Evolutionary conservation across 1,284 basidiomycete genomes (phyloP).

Genomic region (Apiotrichum akiyoshidainum): DNA sequence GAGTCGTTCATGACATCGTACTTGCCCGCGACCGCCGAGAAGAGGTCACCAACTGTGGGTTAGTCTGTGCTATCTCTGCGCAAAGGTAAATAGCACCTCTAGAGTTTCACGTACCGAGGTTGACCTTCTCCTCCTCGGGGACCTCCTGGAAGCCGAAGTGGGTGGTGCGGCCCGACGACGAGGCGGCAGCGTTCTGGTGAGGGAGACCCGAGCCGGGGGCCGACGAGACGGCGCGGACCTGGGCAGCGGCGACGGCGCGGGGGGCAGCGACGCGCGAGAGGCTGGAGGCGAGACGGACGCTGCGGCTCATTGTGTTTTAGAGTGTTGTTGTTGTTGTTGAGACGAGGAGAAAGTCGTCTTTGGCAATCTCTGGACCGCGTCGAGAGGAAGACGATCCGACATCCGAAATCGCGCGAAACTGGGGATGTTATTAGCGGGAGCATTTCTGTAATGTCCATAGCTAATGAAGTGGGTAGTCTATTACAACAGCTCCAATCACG

Average conservation of each 20-base stretch:
- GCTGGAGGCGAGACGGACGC: conserved; percentile 13
- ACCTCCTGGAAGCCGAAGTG: conserved; percentile 93
- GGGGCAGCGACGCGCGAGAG: conserved; percentile 12
- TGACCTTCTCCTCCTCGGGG: conserved; percentile 67
- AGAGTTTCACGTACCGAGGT: conserved; percentile 52
- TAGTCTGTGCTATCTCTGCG: not conserved
- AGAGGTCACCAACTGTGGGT: conserved; percentile 74
- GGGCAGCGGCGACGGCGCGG: conserved; percentile 4
- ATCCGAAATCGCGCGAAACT: not conserved
- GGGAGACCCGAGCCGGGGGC: conserved; percentile 2
- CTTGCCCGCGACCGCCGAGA: conserved; percentile 90
- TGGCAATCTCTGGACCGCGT: not conserved
- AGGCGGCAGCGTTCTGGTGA: not conserved
- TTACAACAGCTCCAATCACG: not conserved
- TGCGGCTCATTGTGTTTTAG: conserved; percentile 19
- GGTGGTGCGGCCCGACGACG: conserved; percentile 54
- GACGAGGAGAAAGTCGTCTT: not conserved
- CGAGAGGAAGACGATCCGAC: not conserved
- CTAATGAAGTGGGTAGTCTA: not conserved
- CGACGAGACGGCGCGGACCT: conserved; percentile 18
- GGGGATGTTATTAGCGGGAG: not conserved
- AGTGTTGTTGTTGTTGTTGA: not conserved
- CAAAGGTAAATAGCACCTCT: not conserved
- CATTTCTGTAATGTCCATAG: not conserved
- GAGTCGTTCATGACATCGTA: conserved; percentile 99